Conservation (phyloP, 2,329 filamentous ascomycete genomes). For the Ophioceras dolichostomum region DNA sequence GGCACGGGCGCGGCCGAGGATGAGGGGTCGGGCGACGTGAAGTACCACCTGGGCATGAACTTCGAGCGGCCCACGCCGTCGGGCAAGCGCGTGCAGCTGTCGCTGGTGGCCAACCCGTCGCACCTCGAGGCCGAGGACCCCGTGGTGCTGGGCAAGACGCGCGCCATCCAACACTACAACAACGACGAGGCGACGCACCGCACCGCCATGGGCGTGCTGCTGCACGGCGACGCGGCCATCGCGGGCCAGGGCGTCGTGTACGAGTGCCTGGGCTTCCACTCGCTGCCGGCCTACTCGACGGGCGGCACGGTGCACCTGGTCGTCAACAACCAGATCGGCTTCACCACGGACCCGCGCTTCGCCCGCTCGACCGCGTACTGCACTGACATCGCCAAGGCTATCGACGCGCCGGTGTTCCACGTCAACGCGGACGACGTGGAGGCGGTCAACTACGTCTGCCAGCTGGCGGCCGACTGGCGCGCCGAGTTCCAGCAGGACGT, state of each 20-base stretch:
- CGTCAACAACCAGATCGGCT: constrained; percentile 99
- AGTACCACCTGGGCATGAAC: constrained; percentile 99
- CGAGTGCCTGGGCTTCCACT: constrained; percentile 96
- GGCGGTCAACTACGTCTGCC: constrained; percentile 96
- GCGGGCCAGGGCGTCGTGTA: constrained; percentile 96
- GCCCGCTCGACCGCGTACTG: constrained; percentile 97
- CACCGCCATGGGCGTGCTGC: constrained; percentile 87
- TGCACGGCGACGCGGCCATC: constrained; percentile 96
- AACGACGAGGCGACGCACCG: constrained; percentile 82
- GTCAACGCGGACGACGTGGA: constrained; percentile 98
- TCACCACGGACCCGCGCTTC: constrained; percentile 96
- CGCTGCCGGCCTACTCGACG: constrained; percentile 89
- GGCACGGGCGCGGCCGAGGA: constrained; percentile 79
- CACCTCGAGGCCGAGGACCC: constrained; percentile 97
- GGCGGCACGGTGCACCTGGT: constrained; percentile 95
- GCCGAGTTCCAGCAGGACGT: constrained; percentile 98
- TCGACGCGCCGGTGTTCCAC: constrained; percentile 97
- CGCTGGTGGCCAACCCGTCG: constrained; percentile 94
- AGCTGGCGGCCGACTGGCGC: constrained; percentile 93
- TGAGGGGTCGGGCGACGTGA: constrained; percentile 96
- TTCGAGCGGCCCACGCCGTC: constrained; percentile 97
- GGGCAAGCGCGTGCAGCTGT: constrained; percentile 98
- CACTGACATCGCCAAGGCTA: constrained; percentile 97
- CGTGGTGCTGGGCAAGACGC: constrained; percentile 92
- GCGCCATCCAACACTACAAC: constrained; percentile 98